phyloP scores from a whole-genome alignment of 2,329 filamentous ascomycete species.

The Exophiala viscosa region DNA sequence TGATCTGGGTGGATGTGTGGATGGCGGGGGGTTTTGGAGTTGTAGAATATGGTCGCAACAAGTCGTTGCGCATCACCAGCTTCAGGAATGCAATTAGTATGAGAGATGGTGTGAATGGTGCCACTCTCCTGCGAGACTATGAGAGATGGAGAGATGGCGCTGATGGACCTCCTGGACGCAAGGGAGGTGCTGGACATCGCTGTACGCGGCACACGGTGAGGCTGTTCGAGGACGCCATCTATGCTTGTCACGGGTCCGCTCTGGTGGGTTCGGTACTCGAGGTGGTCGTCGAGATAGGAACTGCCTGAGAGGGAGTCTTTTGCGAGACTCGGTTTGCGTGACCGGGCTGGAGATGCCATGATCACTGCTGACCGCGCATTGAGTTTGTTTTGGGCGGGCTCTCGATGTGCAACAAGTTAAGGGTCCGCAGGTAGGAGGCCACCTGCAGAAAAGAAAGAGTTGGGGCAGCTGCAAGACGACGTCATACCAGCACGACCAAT shows the following conservation, averaged over 20 bases:
- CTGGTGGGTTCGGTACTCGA: conserved; percentile 40
- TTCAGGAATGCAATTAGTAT: conserved; percentile 38
- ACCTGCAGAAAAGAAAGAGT: not conserved
- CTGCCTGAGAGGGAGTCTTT: conserved; percentile 40
- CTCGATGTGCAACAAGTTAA: too few relatives aligned
- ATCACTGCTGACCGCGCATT: not conserved
- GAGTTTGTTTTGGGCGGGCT: not conserved
- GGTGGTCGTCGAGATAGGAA: conserved; percentile 45
- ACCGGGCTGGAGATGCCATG: conserved; percentile 29
- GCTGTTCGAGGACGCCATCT: conserved; percentile 29
- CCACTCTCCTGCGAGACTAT: conserved; percentile 42
- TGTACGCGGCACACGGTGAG: conserved; percentile 14
- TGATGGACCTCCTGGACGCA: conserved; percentile 24
- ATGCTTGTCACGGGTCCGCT: conserved; percentile 26
- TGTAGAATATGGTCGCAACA: conserved; percentile 50
- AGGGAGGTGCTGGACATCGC: conserved; percentile 23
- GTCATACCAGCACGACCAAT: conserved; percentile 15
- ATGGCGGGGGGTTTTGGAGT: conserved; percentile 41
- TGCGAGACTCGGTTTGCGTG: conserved; percentile 41
- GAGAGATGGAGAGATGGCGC: conserved; percentile 26
- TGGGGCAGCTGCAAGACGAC: conserved; percentile 7
- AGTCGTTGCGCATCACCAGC: conserved; percentile 41
- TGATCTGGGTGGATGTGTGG: conserved; percentile 49
- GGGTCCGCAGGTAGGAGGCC: too few relatives aligned
- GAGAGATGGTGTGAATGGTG: conserved; percentile 46